These are phyloP conservation scores for Phytophthora pinifolia DNA, from an alignment of 352 stramenopile species.

Conservation along the genomic window DNA sequence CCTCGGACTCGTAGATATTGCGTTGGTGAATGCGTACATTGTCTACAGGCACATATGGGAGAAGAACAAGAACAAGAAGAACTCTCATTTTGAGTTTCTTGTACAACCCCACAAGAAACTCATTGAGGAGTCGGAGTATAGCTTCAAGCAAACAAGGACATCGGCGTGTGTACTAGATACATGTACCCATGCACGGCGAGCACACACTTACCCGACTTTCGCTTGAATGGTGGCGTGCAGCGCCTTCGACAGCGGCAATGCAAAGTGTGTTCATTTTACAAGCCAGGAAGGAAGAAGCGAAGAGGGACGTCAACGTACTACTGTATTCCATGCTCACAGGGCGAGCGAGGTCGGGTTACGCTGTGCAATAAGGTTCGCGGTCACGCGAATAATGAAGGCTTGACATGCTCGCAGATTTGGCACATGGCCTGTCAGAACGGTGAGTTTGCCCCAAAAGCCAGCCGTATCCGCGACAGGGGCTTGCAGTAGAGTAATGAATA, in stretches of 20 bases:
- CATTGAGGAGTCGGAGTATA: too few species aligned
- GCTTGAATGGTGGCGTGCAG: conserved; percentile 3
- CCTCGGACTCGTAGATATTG: conserved; percentile 23
- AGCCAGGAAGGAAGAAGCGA: conserved; percentile 9
- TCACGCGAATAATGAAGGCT: conserved; percentile 7
- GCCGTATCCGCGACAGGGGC: conserved; percentile 4
- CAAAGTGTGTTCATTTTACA: conserved; percentile 20
- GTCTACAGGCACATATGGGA: conserved; percentile 8
- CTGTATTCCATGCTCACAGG: too few species aligned
- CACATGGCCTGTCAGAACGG: conserved; percentile 25
- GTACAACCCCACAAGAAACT: too few species aligned
- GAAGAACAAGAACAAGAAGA: conserved; percentile 4
- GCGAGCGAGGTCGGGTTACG: not conserved
- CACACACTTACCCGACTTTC: not conserved
- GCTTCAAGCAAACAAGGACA: too few species aligned
- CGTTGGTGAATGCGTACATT: conserved; percentile 23
- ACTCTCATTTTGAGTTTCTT: conserved; percentile 3
- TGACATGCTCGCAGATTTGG: conserved; percentile 24
- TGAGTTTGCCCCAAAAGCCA: conserved; percentile 5
- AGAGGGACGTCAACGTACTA: too few species aligned
- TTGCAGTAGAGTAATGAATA: not conserved
- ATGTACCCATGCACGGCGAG: too few species aligned
- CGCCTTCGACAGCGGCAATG: conserved; percentile 1
- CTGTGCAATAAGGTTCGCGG: conserved; percentile 16
- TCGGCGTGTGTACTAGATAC: not conserved